Evolutionary conservation across 2,329 filamentous ascomycete species (phyloP).

Genomic region (Blumeria graminis): DNA sequence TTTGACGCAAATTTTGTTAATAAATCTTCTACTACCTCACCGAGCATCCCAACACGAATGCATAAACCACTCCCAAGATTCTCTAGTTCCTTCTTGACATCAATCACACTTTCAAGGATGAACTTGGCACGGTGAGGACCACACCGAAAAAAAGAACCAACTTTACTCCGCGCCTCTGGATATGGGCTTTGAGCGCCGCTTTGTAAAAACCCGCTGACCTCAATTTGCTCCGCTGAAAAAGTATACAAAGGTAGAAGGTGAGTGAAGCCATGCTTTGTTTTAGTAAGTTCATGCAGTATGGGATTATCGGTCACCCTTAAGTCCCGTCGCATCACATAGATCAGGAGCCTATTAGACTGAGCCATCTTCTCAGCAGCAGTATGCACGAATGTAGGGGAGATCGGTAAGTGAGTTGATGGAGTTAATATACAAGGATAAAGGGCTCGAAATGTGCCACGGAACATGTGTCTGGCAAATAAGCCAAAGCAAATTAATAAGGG

Average conservation of each 20-base stretch:
- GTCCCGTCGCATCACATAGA: slow-evolving; percentile 52
- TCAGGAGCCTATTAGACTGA: slow-evolving; percentile 26
- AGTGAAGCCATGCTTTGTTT: slow-evolving; percentile 28
- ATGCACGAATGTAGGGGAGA: neutral
- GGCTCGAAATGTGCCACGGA: too few species aligned
- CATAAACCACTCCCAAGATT: slow-evolving; percentile 33
- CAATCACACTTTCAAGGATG: slow-evolving; percentile 47
- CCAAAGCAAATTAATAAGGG: too few species aligned
- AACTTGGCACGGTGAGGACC: slow-evolving; percentile 51
- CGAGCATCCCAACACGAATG: slow-evolving; percentile 36
- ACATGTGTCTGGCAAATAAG: too few species aligned
- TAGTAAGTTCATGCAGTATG: slow-evolving; percentile 33
- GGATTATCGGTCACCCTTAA: slow-evolving; percentile 53
- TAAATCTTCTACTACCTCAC: slow-evolving; percentile 33
- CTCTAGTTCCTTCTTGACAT: slow-evolving; percentile 38
- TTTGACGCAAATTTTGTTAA: slow-evolving; percentile 22
- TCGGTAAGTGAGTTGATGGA: too few species aligned
- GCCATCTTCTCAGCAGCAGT: slow-evolving; percentile 9
- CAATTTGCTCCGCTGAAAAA: slow-evolving; percentile 45
- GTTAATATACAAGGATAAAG: too few species aligned
- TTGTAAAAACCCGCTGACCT: slow-evolving; percentile 49
- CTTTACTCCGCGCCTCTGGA: slow-evolving; percentile 38
- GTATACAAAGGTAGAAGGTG: slow-evolving; percentile 50
- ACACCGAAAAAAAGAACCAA: slow-evolving; percentile 48
- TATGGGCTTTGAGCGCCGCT: slow-evolving; percentile 32